A percentile compares a stretch with the other conserved stretches of the same genome.
Conservation (phyloP, 257 asterid genomes). For the Pogostemon cablin region DNA sequence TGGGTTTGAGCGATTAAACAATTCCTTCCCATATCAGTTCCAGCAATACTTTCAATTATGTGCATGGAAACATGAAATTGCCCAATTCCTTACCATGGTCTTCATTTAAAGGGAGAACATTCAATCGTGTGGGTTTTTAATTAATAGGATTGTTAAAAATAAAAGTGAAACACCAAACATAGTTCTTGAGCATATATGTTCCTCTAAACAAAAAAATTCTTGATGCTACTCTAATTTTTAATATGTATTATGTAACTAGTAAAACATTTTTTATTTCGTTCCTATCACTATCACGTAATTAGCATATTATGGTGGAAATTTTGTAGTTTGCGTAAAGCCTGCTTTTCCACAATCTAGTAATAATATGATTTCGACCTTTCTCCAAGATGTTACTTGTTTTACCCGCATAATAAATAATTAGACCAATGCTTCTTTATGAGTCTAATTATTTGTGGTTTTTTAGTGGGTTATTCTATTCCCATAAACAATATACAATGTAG, state of each 20-base stretch:
- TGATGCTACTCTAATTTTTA: constrained; percentile 16
- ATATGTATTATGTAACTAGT: constrained; percentile 19
- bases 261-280: constrained; percentile 14
- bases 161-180: background rate
- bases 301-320: constrained; percentile 5
- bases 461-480: constrained; percentile 7
- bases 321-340: constrained; percentile 1
- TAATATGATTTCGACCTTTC: constrained; percentile 11
- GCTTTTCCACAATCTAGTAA: background rate
- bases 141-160: background rate
- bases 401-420: constrained; percentile 6
- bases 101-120: background rate
- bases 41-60: background rate
- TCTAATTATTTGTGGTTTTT: constrained; percentile 11
- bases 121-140: constrained; percentile 5
- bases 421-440: background rate
- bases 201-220: background rate
- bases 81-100: background rate
- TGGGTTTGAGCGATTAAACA: background rate
- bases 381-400: background rate
- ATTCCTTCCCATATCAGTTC: constrained; percentile 1
- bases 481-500: background rate
- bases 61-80: constrained; percentile 15
- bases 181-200: background rate
- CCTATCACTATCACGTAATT: background rate